Evolutionary conservation across 75 land plant species (phyloP).

Genomic region (Selaginella moellendorffii): DNA sequence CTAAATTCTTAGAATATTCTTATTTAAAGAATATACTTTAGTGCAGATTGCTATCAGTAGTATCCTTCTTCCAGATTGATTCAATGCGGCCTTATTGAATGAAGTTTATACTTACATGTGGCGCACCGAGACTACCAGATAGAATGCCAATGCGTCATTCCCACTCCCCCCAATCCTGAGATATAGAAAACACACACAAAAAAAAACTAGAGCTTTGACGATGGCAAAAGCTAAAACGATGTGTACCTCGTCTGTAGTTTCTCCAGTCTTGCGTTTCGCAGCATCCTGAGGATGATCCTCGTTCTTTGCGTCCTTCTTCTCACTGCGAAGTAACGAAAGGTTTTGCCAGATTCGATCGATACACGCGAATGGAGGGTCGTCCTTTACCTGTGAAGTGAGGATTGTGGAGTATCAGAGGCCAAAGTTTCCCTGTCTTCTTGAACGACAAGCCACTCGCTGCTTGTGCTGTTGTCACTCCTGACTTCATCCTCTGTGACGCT

Average conservation of each 20-base stretch:
- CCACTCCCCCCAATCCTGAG: not conserved
- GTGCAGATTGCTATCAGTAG: too few relatives aligned
- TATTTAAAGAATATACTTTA: too few relatives aligned
- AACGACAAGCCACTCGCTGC: not conserved
- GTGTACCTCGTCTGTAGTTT: not conserved
- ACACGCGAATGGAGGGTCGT: not conserved
- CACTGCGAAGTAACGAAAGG: not conserved
- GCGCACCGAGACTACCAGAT: not conserved
- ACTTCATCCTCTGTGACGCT: conserved; percentile 20
- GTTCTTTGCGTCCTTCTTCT: not conserved
- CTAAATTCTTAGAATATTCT: too few relatives aligned
- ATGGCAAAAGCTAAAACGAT: too few relatives aligned
- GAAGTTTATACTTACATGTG: not conserved
- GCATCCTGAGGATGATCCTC: too few relatives aligned
- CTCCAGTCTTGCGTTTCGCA: not conserved
- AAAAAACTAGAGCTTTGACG: too few relatives aligned
- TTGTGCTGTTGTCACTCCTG: conserved; percentile 5
- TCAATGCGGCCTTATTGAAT: too few relatives aligned
- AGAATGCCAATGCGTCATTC: not conserved
- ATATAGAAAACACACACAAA: not conserved
- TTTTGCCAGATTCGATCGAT: not conserved
- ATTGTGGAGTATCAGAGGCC: not conserved
- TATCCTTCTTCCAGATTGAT: too few relatives aligned
- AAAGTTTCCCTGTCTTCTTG: not conserved
- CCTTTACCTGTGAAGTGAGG: not conserved